Percentiles rank a stretch among this genome's conserved stretches.
These are phyloP conservation scores for Orbilia oligospora DNA, from an alignment of 2,329 filamentous ascomycete genomes.

Conservation along the genomic window DNA sequence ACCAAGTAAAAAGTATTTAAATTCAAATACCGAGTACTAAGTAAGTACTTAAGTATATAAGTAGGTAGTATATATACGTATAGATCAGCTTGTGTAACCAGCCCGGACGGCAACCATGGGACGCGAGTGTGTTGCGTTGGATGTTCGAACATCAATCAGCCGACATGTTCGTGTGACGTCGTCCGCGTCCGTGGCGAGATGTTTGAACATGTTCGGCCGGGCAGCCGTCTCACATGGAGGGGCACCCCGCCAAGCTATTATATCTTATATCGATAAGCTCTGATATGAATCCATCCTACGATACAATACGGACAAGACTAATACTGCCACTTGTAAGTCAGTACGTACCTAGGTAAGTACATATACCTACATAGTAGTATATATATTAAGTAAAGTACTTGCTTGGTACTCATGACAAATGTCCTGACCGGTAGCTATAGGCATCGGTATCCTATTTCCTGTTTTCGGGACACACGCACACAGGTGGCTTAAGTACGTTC, in stretches of 20 bases:
- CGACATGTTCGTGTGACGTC: constrained; percentile 58
- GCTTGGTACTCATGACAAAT: constrained; percentile 19
- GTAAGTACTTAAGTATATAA: too few species aligned
- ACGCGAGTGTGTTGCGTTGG: constrained; percentile 41
- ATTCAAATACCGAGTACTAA: too few species aligned
- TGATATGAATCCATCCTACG: background rate
- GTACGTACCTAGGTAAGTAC: too few species aligned
- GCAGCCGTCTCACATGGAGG: constrained; percentile 37
- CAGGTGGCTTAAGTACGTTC: background rate
- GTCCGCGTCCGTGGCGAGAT: constrained; percentile 18
- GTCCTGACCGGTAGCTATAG: constrained; percentile 13
- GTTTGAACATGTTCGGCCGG: too few species aligned
- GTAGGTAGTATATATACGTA: too few species aligned
- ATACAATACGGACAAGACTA: background rate
- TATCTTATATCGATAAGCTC: constrained; percentile 52
- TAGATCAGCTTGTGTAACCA: constrained; percentile 17
- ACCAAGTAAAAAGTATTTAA: too few species aligned
- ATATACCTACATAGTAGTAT: too few species aligned
- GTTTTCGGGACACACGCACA: constrained; percentile 12
- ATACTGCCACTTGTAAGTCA: background rate
- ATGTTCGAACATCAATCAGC: constrained; percentile 30
- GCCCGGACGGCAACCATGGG: background rate
- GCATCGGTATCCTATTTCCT: constrained; percentile 12
- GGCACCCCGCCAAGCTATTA: constrained; percentile 42
- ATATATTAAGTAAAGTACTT: too few species aligned